Conservation (phyloP, 78 protist genomes). For the Pigoraptor vietnamica region DNA sequence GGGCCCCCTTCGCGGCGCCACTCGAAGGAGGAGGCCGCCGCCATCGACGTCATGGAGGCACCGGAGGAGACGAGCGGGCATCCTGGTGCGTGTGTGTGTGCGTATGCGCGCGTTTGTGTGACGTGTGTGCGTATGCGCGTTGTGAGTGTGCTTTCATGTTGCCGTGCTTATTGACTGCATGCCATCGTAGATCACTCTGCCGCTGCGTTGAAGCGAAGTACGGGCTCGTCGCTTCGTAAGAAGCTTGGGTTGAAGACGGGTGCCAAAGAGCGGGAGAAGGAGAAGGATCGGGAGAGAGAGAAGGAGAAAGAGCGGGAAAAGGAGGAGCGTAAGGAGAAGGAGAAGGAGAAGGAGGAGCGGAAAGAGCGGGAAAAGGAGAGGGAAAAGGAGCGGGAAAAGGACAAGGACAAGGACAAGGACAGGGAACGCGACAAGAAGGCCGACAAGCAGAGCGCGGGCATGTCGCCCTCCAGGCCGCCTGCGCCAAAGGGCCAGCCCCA, state of each 20-base stretch:
- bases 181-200: neutral
- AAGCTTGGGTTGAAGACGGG: neutral
- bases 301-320: neutral
- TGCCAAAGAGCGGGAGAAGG: neutral
- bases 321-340: neutral
- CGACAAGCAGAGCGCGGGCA: neutral
- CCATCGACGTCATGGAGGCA: neutral
- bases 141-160: neutral
- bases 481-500: neutral
- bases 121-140: neutral
- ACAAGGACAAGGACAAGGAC: too few species aligned
- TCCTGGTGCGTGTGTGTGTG: neutral
- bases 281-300: neutral
- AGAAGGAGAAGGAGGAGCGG: neutral
- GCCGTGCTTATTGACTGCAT: neutral
- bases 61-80: neutral
- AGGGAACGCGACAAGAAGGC: neutral
- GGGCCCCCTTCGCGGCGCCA: too few species aligned
- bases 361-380: too few species aligned
- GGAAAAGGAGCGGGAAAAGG: too few species aligned
- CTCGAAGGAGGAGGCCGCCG: neutral
- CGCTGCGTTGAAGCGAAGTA: neutral
- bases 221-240: neutral
- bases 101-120: neutral
- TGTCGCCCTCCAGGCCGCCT: neutral